phyloP scores from a whole-genome alignment of 192 early-diverging fungal species.

The Entomortierella chlamydospora region DNA sequence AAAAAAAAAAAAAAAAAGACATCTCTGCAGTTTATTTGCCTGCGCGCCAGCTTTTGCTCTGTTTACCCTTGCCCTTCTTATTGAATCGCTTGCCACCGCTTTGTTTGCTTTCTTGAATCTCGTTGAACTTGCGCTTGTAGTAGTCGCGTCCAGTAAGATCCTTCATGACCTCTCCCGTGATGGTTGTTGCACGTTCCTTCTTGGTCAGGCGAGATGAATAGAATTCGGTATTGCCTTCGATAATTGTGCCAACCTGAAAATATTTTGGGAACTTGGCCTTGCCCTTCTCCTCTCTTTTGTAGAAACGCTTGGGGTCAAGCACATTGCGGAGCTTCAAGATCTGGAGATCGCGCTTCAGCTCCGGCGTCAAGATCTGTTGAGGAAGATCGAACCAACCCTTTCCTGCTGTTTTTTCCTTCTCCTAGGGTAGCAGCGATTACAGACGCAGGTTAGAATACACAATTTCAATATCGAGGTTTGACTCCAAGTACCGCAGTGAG shows the following conservation, averaged over 20 bases:
- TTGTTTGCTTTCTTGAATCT: conserved; percentile 74
- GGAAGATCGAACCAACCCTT: conserved; percentile 93
- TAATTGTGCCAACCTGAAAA: conserved; percentile 95
- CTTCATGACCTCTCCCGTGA: conserved; percentile 91
- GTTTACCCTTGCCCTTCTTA: conserved; percentile 63
- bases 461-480: too few species aligned
- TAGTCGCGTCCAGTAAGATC: conserved; percentile 79
- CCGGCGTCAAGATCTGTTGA: conserved; percentile 84
- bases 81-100: conserved; percentile 64
- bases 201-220: conserved; percentile 87
- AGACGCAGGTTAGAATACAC: too few species aligned
- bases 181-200: conserved; percentile 85
- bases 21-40: conserved; percentile 22
- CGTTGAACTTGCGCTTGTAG: conserved; percentile 88
- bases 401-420: conserved; percentile 49
- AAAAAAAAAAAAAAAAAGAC: conserved; percentile 1
- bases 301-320: conserved; percentile 93
- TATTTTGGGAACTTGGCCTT: conserved; percentile 81
- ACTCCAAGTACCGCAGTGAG: too few species aligned
- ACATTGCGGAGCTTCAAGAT: conserved; percentile 87
- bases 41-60: conserved; percentile 59
- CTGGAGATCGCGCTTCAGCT: conserved; percentile 90
- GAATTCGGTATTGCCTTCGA: conserved; percentile 90
- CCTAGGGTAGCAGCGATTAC: conserved; percentile 31
- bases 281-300: conserved; percentile 79